Percentiles rank a stretch among this genome's conserved stretches.
Evolutionary conservation across 306 rosid species (phyloP).

Genomic region (Sindora glabra): DNA sequence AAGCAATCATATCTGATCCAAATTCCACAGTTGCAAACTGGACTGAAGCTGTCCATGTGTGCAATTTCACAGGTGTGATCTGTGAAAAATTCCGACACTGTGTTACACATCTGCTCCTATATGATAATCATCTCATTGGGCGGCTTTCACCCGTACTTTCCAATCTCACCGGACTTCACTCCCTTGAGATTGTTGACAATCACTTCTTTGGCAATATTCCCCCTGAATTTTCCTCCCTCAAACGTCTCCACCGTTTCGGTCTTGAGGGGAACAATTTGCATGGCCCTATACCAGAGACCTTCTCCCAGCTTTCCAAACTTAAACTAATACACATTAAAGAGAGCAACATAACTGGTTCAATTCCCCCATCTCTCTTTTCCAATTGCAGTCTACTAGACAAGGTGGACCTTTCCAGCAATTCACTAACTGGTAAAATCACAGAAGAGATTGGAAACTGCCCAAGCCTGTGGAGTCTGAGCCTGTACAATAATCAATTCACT

Average conservation of each 20-base stretch:
- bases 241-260: slow-evolving; percentile 28
- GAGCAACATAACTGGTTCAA: slow-evolving; percentile 30
- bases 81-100: slow-evolving; percentile 39
- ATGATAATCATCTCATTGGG: slow-evolving; percentile 33
- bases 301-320: slow-evolving; percentile 38
- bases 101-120: slow-evolving; percentile 25
- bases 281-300: slow-evolving; percentile 49
- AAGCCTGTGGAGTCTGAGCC: slow-evolving; percentile 40
- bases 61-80: slow-evolving; percentile 45
- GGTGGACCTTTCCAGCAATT: slow-evolving; percentile 52
- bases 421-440: slow-evolving; percentile 44
- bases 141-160: slow-evolving; percentile 47
- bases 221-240: slow-evolving; percentile 34
- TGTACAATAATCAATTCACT: slow-evolving; percentile 51
- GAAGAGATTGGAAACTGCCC: slow-evolving; percentile 53
- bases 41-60: slow-evolving; percentile 40
- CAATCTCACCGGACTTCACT: slow-evolving; percentile 60
- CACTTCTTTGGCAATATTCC: slow-evolving; percentile 44
- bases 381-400: slow-evolving; percentile 36
- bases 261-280: slow-evolving; percentile 34
- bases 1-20: slow-evolving; percentile 34
- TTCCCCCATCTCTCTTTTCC: slow-evolving; percentile 51
- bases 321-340: slow-evolving; percentile 7
- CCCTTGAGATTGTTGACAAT: slow-evolving; percentile 20
- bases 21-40: slow-evolving; percentile 42